Evolutionary conservation across 495 filamentous ascomycete species (phyloP).

Genomic region (Neurospora cerealis): DNA sequence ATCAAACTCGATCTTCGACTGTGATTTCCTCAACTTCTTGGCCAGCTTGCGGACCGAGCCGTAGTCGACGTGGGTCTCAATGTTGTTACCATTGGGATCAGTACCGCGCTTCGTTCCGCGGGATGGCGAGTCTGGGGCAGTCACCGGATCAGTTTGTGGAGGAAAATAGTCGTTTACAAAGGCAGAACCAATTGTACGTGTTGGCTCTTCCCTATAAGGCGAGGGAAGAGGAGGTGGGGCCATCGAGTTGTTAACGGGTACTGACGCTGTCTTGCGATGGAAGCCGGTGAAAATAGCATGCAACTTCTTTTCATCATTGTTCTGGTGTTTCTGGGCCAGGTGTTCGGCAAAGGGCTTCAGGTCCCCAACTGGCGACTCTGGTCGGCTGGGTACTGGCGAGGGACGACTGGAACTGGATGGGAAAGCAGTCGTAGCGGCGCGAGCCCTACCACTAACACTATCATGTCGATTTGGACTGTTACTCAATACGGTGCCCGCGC

Average conservation of each 20-base stretch:
- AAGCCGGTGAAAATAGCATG: not conserved
- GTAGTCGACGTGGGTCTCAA: slow-evolving; percentile 4
- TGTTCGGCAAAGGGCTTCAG: not conserved
- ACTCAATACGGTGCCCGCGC: slow-evolving; percentile 7
- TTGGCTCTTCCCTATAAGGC: not conserved
- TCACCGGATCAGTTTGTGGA: not conserved
- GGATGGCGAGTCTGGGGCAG: not conserved
- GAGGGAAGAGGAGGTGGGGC: not conserved
- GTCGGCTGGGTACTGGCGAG: not conserved
- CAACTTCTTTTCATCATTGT: not conserved
- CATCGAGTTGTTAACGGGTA: not conserved
- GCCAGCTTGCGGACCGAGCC: slow-evolving; percentile 22
- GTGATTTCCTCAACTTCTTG: slow-evolving; percentile 26
- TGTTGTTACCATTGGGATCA: slow-evolving; percentile 5
- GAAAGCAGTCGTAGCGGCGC: slow-evolving; percentile 2
- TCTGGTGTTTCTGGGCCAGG: slow-evolving; percentile 2
- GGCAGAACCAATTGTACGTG: not conserved
- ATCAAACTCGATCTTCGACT: slow-evolving; percentile 1
- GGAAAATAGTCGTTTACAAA: not conserved
- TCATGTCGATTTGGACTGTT: not conserved
- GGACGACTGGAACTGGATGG: not conserved
- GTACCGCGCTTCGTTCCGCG: slow-evolving; percentile 21
- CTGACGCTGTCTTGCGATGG: not conserved
- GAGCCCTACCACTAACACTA: not conserved
- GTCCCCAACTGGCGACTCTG: not conserved